These are phyloP conservation scores for Escovopsis sp. DNA, from an alignment of 2,329 filamentous ascomycete genomes.

Conservation along the genomic window DNA sequence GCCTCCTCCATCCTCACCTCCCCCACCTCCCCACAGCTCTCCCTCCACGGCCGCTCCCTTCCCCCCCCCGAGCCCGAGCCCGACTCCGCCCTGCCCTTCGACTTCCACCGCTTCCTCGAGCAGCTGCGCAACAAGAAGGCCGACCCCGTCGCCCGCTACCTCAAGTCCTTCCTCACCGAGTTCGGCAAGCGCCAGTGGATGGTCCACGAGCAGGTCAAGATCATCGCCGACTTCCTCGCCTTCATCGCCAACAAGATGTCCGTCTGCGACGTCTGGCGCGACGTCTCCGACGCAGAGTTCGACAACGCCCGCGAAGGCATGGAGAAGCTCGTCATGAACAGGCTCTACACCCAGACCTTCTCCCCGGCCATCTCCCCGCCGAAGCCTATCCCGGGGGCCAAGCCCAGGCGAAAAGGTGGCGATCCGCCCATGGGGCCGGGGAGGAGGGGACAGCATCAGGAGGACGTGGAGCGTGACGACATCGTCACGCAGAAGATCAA, in stretches of 20 bases:
- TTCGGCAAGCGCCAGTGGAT: constrained; percentile 98
- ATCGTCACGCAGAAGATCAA: constrained; percentile 92
- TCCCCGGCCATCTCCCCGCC: constrained; percentile 81
- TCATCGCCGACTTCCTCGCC: constrained; percentile 87
- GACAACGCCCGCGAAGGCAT: constrained; percentile 97
- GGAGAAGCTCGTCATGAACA: constrained; percentile 99
- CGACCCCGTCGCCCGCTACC: constrained; percentile 91
- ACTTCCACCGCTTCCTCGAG: constrained; percentile 94
- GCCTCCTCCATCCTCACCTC: constrained; percentile 12
- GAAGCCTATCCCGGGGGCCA: constrained; percentile 53
- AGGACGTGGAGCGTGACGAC: constrained; percentile 92
- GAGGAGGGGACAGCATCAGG: constrained; percentile 88
- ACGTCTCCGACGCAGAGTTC: constrained; percentile 91
- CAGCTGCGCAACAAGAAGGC: constrained; percentile 91
- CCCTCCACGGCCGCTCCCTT: constrained; percentile 39
- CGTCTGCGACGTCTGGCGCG: constrained; percentile 88
- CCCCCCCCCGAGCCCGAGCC: constrained; percentile 61
- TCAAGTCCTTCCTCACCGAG: constrained; percentile 85
- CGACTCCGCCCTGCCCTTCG: constrained; percentile 78
- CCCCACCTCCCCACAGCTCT: constrained; percentile 31
- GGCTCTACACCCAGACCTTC: constrained; percentile 89
- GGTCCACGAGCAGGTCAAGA: constrained; percentile 98
- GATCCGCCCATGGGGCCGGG: constrained; percentile 62
- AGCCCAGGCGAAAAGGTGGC: constrained; percentile 51
- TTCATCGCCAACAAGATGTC: constrained; percentile 99